Percentiles rank a stretch among this genome's conserved stretches.
Conservation (phyloP, 345 rosid species). For the Salix arbutifolia region DNA sequence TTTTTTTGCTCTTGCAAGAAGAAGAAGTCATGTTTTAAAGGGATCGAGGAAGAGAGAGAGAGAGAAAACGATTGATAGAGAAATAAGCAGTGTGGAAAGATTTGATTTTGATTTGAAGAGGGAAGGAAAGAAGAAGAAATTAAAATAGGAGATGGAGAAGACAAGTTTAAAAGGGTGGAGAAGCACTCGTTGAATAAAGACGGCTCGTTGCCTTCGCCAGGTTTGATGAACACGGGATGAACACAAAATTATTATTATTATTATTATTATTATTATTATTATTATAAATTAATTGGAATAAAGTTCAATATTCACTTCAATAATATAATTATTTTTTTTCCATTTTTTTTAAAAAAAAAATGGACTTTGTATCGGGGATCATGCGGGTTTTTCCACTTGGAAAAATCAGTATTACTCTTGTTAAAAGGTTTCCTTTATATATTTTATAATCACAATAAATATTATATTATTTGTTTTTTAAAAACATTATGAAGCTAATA, state of each 20-base stretch:
- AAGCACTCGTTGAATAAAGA: not conserved
- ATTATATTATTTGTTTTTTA: too few relatives aligned
- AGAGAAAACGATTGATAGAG: not conserved
- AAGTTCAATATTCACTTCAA: too few relatives aligned
- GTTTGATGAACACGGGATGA: not conserved
- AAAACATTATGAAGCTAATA: too few relatives aligned
- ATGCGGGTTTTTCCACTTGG: too few relatives aligned
- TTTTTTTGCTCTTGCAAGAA: not conserved
- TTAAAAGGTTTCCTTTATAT: too few relatives aligned
- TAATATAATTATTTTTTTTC: too few relatives aligned
- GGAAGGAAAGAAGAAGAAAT: not conserved
- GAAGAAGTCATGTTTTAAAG: not conserved
- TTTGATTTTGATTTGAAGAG: not conserved
- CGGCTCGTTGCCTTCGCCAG: conserved; percentile 12
- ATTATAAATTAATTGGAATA: too few relatives aligned
- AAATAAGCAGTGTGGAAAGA: not conserved
- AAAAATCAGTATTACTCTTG: too few relatives aligned
- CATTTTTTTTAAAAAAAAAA: too few relatives aligned
- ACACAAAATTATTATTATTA: not conserved
- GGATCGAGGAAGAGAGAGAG: not conserved
- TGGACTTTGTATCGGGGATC: too few relatives aligned
- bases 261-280: too few relatives aligned
- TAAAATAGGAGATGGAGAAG: not conserved
- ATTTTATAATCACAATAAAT: too few relatives aligned
- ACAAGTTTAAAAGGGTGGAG: not conserved